Conservation (phyloP, 2,329 filamentous ascomycete genomes). For the Hypoxylon sp. region DNA sequence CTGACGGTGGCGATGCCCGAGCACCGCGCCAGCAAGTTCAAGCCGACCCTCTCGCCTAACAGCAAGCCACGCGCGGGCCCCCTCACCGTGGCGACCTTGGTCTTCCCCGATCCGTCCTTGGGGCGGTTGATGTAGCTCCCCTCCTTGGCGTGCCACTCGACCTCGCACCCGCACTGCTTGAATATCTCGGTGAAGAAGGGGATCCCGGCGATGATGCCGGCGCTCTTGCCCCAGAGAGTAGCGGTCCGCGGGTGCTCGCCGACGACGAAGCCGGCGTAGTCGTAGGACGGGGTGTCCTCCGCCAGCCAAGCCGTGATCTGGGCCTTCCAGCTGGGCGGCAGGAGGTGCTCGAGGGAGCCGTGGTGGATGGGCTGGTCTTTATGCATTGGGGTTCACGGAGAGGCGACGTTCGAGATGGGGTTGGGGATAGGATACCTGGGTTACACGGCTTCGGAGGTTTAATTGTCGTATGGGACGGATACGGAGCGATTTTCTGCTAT, state of each 20-base stretch:
- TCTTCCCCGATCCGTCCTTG: slow-evolving; percentile 64
- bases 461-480: background rate
- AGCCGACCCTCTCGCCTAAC: slow-evolving; percentile 91
- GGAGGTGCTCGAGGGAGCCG: slow-evolving; percentile 72
- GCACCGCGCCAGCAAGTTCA: slow-evolving; percentile 91
- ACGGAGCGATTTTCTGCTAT: slow-evolving; percentile 3
- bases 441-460: slow-evolving; percentile 1
- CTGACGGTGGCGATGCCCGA: slow-evolving; percentile 87
- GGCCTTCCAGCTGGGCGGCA: slow-evolving; percentile 87
- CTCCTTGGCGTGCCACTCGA: slow-evolving; percentile 88
- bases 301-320: slow-evolving; percentile 87
- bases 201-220: slow-evolving; percentile 87
- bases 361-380: slow-evolving; percentile 52
- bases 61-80: slow-evolving; percentile 85
- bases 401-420: slow-evolving; percentile 8
- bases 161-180: slow-evolving; percentile 86
- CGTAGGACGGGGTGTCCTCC: slow-evolving; percentile 95
- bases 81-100: slow-evolving; percentile 80
- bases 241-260: slow-evolving; percentile 75
- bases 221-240: slow-evolving; percentile 76
- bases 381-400: slow-evolving; percentile 35
- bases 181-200: slow-evolving; percentile 98
- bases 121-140: slow-evolving; percentile 75
- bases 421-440: slow-evolving; percentile 2
- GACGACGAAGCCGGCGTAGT: slow-evolving; percentile 97